phyloP scores from a whole-genome alignment of 2,329 filamentous ascomycete genomes.

The Nothophoma quercina region DNA sequence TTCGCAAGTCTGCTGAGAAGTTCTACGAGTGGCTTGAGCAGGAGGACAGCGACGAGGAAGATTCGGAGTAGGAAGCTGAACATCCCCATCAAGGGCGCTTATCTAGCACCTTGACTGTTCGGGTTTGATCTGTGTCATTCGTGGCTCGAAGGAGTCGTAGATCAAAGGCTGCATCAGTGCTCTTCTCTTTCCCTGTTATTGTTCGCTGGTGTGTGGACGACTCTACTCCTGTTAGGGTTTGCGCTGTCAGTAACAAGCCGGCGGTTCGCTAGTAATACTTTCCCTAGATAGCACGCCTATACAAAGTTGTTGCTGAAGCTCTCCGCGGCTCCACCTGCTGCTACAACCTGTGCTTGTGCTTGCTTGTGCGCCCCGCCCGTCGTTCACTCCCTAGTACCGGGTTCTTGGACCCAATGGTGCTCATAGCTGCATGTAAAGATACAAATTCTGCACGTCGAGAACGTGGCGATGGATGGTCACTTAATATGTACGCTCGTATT shows the following conservation, averaged over 20 bases:
- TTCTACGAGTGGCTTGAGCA: constrained; percentile 90
- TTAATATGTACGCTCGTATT: neutral
- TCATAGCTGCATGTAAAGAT: constrained; percentile 10
- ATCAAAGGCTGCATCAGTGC: neutral
- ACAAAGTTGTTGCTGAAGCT: constrained; percentile 16
- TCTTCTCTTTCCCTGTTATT: constrained; percentile 19
- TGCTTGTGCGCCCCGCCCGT: constrained; percentile 12
- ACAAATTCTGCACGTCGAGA: constrained; percentile 22
- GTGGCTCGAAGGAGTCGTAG: neutral
- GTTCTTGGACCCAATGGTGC: constrained; percentile 20
- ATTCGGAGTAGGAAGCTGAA: constrained; percentile 33
- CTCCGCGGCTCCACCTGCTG: neutral
- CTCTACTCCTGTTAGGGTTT: constrained; percentile 26
- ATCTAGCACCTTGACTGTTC: neutral
- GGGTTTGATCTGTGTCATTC: neutral
- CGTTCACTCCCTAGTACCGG: constrained; percentile 17
- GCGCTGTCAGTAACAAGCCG: neutral
- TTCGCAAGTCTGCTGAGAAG: constrained; percentile 90
- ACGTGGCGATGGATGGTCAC: constrained; percentile 4
- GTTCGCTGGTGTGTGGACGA: constrained; percentile 27
- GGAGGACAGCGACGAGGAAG: constrained; percentile 69
- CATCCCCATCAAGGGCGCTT: neutral
- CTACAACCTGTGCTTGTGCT: constrained; percentile 13
- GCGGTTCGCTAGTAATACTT: constrained; percentile 5
- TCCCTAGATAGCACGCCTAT: constrained; percentile 29